Percentiles rank a stretch among this genome's conserved stretches.
phyloP scores from a whole-genome alignment of 192 early-diverging fungal genomes.

The Backusella liffmaniae region DNA sequence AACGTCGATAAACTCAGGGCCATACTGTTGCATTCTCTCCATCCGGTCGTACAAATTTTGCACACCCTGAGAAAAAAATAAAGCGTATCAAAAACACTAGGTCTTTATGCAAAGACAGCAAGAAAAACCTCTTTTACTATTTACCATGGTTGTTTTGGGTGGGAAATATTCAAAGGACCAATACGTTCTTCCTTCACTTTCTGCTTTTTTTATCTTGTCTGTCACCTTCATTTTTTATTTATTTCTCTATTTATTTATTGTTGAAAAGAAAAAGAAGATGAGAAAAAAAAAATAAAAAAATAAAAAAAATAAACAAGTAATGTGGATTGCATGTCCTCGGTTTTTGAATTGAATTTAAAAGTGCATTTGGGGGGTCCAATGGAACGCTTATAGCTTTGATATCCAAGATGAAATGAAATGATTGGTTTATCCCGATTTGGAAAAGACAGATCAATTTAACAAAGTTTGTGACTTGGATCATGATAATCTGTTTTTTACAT shows the following conservation, averaged over 20 bases:
- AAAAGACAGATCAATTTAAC: slow-evolving; percentile 1
- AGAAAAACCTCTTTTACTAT: neutral
- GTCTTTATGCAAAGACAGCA: neutral
- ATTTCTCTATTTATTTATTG: neutral
- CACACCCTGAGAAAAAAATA: slow-evolving; percentile 58
- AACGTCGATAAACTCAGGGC: slow-evolving; percentile 94
- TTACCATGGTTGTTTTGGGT: slow-evolving; percentile 84
- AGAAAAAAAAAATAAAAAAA: neutral
- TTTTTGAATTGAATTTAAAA: neutral
- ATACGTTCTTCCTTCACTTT: slow-evolving; percentile 64
- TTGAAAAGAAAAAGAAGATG: neutral
- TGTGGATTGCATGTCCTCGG: neutral
- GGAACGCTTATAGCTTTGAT: neutral
- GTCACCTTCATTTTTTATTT: slow-evolving; percentile 64
- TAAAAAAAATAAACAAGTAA: neutral
- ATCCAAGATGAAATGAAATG: neutral
- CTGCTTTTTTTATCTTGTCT: slow-evolving; percentile 69
- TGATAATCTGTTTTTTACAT: slow-evolving; percentile 2
- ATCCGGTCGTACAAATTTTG: slow-evolving; percentile 93
- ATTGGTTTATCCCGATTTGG: neutral
- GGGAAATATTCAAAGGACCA: slow-evolving; percentile 99
- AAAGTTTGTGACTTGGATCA: slow-evolving; percentile 4
- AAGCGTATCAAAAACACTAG: neutral
- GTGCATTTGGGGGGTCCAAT: neutral
- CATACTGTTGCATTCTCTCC: slow-evolving; percentile 88